phyloP scores from a whole-genome alignment of 352 stramenopile species.

The Globisporangium irregulare region DNA sequence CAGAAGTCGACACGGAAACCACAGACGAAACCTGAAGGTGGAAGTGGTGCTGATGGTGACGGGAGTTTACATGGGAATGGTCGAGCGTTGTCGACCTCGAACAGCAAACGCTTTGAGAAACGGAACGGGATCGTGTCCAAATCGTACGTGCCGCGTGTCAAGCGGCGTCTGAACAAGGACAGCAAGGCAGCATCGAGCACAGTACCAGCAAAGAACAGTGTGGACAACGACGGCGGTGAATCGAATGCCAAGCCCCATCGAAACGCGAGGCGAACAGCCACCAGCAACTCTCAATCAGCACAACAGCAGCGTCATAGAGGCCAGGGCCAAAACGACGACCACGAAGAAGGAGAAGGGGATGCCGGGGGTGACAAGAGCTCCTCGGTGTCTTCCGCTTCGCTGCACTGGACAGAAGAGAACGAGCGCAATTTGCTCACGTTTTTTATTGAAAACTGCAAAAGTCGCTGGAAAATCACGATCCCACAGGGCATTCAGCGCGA shows the following conservation, averaged over 20 bases:
- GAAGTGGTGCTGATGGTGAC: background rate
- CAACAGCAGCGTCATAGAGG: conserved; percentile 1
- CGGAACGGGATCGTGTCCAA: conserved; percentile 72
- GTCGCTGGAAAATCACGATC: conserved; percentile 56
- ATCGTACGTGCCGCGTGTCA: conserved; percentile 28
- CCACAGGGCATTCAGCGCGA: conserved; percentile 59
- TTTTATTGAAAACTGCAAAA: conserved; percentile 69
- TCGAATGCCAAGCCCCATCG: conserved; percentile 13
- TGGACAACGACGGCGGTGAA: conserved; percentile 15
- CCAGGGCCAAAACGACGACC: background rate
- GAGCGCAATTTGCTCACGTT: conserved; percentile 59
- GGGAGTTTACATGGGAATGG: background rate
- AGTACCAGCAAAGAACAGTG: background rate
- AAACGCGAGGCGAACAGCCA: background rate
- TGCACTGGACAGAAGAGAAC: conserved; percentile 53
- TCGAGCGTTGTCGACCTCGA: conserved; percentile 7
- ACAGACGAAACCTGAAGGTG: conserved; percentile 13
- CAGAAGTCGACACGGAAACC: conserved; percentile 51
- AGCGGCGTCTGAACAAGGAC: conserved; percentile 21
- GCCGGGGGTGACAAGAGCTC: background rate
- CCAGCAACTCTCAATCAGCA: background rate
- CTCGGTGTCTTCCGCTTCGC: background rate
- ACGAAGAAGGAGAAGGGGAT: background rate
- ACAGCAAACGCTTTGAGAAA: conserved; percentile 18
- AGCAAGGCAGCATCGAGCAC: conserved; percentile 15